phyloP scores from a whole-genome alignment of 352 stramenopile species.

The Phytopythium montanum region DNA sequence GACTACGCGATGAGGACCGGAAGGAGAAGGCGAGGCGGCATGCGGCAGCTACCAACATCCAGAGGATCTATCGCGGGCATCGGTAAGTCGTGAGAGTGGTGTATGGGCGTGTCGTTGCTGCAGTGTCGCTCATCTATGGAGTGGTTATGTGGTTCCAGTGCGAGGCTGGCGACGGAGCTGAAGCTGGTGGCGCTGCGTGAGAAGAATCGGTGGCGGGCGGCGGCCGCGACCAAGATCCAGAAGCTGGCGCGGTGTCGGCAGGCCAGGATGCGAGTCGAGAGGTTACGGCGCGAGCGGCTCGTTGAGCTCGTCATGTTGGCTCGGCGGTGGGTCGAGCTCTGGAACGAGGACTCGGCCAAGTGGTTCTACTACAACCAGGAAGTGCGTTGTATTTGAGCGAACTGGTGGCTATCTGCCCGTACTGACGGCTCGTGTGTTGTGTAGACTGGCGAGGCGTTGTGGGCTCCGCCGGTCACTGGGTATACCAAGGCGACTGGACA shows the following conservation, averaged over 20 bases:
- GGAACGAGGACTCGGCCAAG: constrained; percentile 61
- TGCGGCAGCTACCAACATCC: constrained; percentile 47
- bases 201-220: constrained; percentile 42
- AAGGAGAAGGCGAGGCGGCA: constrained; percentile 29
- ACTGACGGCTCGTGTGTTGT: constrained; percentile 9
- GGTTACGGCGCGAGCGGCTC: constrained; percentile 27
- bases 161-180: constrained; percentile 60
- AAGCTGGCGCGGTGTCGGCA: constrained; percentile 41
- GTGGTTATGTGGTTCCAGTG: constrained; percentile 16
- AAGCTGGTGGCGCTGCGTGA: constrained; percentile 61
- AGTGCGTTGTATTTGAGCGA: constrained; percentile 14
- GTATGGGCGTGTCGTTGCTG: not conserved
- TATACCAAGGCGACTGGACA: constrained; percentile 70
- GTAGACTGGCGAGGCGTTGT: constrained; percentile 66
- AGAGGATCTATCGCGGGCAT: constrained; percentile 70
- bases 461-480: constrained; percentile 56
- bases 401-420: not conserved
- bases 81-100: constrained; percentile 32
- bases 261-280: constrained; percentile 34
- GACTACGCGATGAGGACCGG: constrained; percentile 27
- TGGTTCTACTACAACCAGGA: constrained; percentile 83
- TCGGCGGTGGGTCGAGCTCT: constrained; percentile 67
- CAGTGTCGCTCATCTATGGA: not conserved
- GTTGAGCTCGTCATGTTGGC: constrained; percentile 41
- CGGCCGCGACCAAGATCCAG: constrained; percentile 70